Evolutionary conservation across 1,284 basidiomycete genomes (phyloP).

Genomic region (Afroboletus lepidellus): DNA sequence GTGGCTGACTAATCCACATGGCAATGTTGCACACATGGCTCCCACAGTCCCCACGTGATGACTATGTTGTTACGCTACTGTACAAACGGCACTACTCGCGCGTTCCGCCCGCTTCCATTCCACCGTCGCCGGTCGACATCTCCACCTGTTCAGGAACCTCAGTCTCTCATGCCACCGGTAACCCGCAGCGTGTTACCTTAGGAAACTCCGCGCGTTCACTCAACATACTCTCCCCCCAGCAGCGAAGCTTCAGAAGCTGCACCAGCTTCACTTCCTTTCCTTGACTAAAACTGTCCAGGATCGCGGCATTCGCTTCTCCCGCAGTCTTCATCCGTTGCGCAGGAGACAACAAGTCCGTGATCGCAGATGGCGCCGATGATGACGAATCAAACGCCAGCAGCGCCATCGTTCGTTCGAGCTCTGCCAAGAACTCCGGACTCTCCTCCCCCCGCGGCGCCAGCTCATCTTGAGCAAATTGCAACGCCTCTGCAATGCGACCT

Average conservation of each 20-base stretch:
- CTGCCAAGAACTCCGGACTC: conserved; percentile 88
- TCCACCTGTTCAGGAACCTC: conserved; percentile 31
- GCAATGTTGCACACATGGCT: conserved; percentile 22
- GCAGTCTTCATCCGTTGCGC: conserved; percentile 91
- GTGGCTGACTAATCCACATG: conserved; percentile 33
- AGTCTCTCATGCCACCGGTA: conserved; percentile 16
- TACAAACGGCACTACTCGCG: conserved; percentile 18
- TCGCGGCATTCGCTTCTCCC: conserved; percentile 92
- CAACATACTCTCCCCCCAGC: conserved; percentile 85
- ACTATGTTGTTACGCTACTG: neutral
- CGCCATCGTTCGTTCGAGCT: conserved; percentile 95
- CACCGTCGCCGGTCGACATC: conserved; percentile 18
- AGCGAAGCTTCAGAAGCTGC: conserved; percentile 81
- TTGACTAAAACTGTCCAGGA: conserved; percentile 88
- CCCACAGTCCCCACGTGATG: conserved; percentile 20
- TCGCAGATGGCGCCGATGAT: conserved; percentile 59
- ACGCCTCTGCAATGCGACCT: conserved; percentile 75
- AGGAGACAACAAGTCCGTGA: conserved; percentile 79
- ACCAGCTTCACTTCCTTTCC: conserved; percentile 90
- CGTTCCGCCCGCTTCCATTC: conserved; percentile 23
- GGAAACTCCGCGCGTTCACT: conserved; percentile 76
- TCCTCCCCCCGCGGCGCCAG: conserved; percentile 94
- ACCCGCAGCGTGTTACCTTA: conserved; percentile 44
- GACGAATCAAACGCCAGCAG: conserved; percentile 86
- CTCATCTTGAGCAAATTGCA: conserved; percentile 90